phyloP scores from a whole-genome alignment of 441 rosid species.

The Erodium trifolium region DNA sequence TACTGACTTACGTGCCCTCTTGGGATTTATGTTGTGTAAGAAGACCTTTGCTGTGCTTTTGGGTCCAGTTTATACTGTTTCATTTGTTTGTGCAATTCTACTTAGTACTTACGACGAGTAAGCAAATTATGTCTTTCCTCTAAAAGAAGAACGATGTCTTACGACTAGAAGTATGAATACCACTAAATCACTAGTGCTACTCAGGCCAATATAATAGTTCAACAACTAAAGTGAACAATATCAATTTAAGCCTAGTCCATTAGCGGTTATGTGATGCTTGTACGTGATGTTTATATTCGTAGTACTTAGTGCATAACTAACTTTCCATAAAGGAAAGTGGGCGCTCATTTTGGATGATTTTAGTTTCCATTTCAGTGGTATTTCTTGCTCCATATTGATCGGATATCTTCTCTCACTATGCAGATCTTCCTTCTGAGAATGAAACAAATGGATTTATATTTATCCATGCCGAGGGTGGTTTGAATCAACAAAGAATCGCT shows the following conservation, averaged over 20 bases:
- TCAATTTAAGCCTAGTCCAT: background rate
- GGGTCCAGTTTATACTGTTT: background rate
- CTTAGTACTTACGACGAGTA: background rate
- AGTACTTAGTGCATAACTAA: no score
- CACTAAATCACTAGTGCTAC: background rate
- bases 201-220: background rate
- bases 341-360: background rate
- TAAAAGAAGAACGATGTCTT: background rate
- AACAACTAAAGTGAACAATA: background rate
- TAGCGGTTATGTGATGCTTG: background rate
- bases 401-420: conserved; percentile 19
- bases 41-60: background rate
- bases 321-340: background rate
- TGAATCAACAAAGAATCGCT: conserved; percentile 96
- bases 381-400: conserved; percentile 15
- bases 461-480: conserved; percentile 96
- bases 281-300: background rate
- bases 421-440: conserved; percentile 88
- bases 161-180: background rate
- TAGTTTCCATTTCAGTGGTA: background rate
- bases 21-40: background rate
- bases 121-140: background rate
- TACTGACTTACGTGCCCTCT: background rate
- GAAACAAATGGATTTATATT: conserved; percentile 92
- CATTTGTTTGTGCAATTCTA: background rate